These are phyloP conservation scores for Paspalum notatum DNA, from an alignment of 176 grass and related monocot species.

Conservation along the genomic window DNA sequence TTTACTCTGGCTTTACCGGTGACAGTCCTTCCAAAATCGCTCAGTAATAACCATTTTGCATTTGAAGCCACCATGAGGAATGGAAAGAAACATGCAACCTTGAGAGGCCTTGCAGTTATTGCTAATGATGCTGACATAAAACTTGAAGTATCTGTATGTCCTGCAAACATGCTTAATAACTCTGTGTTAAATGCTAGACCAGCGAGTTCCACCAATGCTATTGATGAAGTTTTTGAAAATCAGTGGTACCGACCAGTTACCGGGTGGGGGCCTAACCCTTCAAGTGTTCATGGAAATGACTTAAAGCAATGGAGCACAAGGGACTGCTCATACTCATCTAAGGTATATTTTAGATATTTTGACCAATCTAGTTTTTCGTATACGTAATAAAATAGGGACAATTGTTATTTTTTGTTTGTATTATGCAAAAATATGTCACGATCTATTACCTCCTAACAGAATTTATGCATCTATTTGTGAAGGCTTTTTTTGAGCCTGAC, in stretches of 20 bases:
- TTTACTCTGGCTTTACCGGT: conserved; percentile 82
- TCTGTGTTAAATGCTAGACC: conserved; percentile 38
- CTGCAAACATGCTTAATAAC: conserved; percentile 53
- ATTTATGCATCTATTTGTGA: conserved; percentile 44
- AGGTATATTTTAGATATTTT: conserved; percentile 52
- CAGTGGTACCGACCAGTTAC: conserved; percentile 83
- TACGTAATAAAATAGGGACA: background rate
- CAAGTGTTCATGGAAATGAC: conserved; percentile 54
- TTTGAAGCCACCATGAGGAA: conserved; percentile 90
- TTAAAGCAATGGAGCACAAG: conserved; percentile 79
- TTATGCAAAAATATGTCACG: conserved; percentile 16
- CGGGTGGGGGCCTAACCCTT: conserved; percentile 71
- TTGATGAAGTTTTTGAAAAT: conserved; percentile 97
- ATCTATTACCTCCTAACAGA: conserved; percentile 43
- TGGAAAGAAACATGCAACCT: conserved; percentile 77
- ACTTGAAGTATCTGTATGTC: conserved; percentile 86
- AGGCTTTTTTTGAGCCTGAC: conserved; percentile 88
- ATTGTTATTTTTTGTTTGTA: conserved; percentile 16
- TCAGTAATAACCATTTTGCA: conserved; percentile 74
- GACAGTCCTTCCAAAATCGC: conserved; percentile 77
- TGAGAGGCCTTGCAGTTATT: conserved; percentile 83
- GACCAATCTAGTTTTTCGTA: conserved; percentile 7
- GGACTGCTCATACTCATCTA: conserved; percentile 82
- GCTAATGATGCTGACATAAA: conserved; percentile 82
- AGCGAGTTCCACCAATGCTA: conserved; percentile 43